phyloP scores from a whole-genome alignment of 495 filamentous ascomycete genomes.

The Lepraria neglecta region DNA sequence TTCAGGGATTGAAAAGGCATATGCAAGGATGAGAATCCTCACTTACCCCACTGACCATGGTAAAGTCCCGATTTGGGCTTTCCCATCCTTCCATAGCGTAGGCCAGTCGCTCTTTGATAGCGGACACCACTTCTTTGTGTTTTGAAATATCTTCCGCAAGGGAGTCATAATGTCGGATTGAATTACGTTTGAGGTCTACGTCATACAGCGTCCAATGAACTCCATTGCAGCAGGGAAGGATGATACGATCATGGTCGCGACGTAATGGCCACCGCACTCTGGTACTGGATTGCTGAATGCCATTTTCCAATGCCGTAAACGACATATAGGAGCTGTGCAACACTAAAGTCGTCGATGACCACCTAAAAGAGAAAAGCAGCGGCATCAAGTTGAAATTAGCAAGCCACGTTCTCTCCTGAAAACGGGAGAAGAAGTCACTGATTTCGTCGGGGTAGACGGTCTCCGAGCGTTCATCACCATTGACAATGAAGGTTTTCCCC shows the following conservation, averaged over 20 bases:
- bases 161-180: conserved; percentile 15
- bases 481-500: background rate
- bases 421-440: conserved; percentile 7
- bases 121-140: background rate
- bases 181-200: conserved; percentile 14
- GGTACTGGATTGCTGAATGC: background rate
- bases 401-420: background rate
- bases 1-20: background rate
- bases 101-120: background rate
- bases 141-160: conserved; percentile 4
- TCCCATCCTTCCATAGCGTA: background rate
- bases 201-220: conserved; percentile 14
- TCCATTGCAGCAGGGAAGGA: conserved; percentile 16
- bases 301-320: background rate
- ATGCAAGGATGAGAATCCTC: background rate
- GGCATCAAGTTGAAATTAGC: conserved; percentile 14
- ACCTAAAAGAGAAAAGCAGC: conserved; percentile 12
- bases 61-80: background rate
- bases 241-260: background rate
- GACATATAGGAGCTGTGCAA: conserved; percentile 16
- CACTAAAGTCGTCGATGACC: conserved; percentile 8
- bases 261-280: background rate
- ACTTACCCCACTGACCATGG: background rate
- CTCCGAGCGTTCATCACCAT: background rate
- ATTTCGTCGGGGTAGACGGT: background rate